phyloP scores from a whole-genome alignment of 2,329 filamentous ascomycete species.

The Trichoderma citrinoviride region DNA sequence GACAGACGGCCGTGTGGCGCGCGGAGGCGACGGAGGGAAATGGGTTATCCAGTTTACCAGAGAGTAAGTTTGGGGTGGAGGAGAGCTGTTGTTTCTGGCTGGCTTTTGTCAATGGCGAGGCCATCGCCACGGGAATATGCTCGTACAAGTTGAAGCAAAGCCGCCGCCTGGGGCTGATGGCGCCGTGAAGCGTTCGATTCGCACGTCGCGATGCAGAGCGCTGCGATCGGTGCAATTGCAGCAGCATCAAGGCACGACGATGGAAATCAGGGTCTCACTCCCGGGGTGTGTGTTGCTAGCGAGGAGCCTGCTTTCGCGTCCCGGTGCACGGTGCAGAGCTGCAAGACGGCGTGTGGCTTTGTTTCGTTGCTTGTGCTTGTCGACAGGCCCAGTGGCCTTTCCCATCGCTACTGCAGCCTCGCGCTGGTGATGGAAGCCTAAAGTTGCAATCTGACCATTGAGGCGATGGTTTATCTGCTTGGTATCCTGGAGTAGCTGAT shows the following conservation, averaged over 20 bases:
- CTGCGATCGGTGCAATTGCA: constrained; percentile 20
- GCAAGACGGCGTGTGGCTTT: background rate
- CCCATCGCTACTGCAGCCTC: background rate
- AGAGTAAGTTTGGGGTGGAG: background rate
- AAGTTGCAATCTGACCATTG: too few relatives aligned
- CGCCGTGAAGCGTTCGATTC: constrained; percentile 13
- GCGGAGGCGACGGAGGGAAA: background rate
- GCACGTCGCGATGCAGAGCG: background rate
- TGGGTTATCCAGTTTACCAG: background rate
- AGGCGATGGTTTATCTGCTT: too few relatives aligned
- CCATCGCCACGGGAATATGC: too few relatives aligned
- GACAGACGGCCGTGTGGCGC: background rate
- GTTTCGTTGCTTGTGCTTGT: too few relatives aligned
- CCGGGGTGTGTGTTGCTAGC: constrained; percentile 4
- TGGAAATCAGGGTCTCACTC: constrained; percentile 18
- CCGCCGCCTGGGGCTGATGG: background rate
- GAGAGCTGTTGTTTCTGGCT: background rate
- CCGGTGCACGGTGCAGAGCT: background rate
- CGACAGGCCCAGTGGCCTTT: background rate
- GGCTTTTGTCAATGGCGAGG: background rate
- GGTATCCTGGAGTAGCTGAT: too few relatives aligned
- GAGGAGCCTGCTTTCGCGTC: background rate
- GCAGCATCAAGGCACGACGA: constrained; percentile 15
- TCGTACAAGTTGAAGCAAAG: too few relatives aligned
- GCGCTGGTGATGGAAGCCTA: too few relatives aligned